Evolutionary conservation across 1,139 yeast species (phyloP).

Genomic region (Diutina neorugosa): DNA sequence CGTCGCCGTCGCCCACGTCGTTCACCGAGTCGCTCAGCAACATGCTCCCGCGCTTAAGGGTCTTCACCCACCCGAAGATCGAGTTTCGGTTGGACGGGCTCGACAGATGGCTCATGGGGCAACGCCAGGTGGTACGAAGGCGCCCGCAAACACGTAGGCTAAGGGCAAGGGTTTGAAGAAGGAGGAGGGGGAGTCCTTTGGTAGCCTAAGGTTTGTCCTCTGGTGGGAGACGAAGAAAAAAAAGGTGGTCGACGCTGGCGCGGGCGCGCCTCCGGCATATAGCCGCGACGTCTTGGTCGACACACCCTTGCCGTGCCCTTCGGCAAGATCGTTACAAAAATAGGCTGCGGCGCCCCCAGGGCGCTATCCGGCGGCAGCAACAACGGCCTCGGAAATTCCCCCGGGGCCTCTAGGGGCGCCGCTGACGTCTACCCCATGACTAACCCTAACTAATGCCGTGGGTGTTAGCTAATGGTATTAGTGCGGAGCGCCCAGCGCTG

Average conservation of each 20-base stretch:
- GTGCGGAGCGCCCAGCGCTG: too few relatives aligned
- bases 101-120: conserved; percentile 7
- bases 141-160: neutral
- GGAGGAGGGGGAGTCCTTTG: too few relatives aligned
- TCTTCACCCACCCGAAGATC: conserved; percentile 38
- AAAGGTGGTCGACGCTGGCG: neutral
- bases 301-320: neutral
- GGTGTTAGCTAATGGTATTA: too few relatives aligned
- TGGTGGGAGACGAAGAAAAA: neutral
- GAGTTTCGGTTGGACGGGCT: conserved; percentile 31
- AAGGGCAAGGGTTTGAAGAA: too few relatives aligned
- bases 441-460: too few relatives aligned
- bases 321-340: neutral
- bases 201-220: too few relatives aligned
- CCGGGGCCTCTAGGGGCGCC: too few relatives aligned
- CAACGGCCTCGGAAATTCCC: neutral
- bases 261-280: neutral
- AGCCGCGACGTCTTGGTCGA: neutral
- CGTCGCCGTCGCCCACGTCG: conserved; percentile 22
- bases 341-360: neutral
- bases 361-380: neutral
- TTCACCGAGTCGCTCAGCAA: conserved; percentile 30
- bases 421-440: too few relatives aligned
- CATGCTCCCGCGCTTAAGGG: conserved; percentile 26
- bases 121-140: neutral